Evolutionary conservation across 257 asterid genomes (phyloP).

Genomic region (Handroanthus guayacan): DNA sequence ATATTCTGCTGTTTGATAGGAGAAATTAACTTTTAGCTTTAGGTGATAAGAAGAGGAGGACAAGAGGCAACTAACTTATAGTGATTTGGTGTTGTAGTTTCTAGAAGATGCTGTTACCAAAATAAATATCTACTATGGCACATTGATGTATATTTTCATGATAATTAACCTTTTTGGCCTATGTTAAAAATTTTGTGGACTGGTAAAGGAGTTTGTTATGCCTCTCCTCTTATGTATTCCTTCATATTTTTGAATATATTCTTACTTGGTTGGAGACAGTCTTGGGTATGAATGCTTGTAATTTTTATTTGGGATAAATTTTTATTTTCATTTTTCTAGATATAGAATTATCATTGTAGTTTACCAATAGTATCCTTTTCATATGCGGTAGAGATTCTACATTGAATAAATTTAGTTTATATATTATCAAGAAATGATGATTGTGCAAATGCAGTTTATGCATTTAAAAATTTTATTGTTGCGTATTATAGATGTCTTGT

Average conservation of each 20-base stretch:
- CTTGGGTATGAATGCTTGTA: background rate
- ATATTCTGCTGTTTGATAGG: background rate
- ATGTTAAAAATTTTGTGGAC: background rate
- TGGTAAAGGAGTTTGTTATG: background rate
- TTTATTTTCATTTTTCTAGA: no score
- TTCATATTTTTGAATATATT: background rate
- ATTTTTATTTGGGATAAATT: background rate
- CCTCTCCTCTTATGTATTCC: background rate
- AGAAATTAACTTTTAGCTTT: background rate
- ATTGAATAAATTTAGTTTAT: no score
- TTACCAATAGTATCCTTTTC: background rate
- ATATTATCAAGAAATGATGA: background rate
- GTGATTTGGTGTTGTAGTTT: background rate
- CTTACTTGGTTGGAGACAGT: background rate
- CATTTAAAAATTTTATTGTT: no score
- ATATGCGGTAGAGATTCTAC: background rate
- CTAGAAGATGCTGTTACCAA: background rate
- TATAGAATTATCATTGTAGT: background rate
- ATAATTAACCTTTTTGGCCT: background rate
- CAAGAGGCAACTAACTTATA: background rate
- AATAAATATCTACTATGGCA: background rate
- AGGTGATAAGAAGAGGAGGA: background rate
- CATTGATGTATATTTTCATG: background rate
- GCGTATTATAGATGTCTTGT: background rate
- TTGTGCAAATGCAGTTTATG: no score